A percentile compares a stretch with the other conserved stretches of the same genome.
phyloP scores from a whole-genome alignment of 768 basidiomycete genomes.

The Lentinula guzmanii region DNA sequence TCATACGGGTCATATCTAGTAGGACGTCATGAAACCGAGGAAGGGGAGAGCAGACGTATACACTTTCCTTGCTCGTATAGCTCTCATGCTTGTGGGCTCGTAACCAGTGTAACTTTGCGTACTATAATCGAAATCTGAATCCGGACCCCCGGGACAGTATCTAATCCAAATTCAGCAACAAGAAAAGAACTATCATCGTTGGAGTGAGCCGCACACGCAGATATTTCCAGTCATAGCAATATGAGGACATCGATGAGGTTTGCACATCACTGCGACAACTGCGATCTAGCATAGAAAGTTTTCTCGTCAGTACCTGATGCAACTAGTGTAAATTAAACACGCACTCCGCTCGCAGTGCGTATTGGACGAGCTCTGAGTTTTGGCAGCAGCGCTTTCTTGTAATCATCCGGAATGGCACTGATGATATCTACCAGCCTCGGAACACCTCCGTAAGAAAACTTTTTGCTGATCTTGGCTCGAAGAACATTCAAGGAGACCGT shows the following conservation, averaged over 20 bases:
- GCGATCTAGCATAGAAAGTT: constrained; percentile 62
- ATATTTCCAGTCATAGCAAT: constrained; percentile 99
- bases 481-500: constrained; percentile 85
- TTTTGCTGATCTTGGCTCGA: constrained; percentile 85
- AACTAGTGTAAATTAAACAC: constrained; percentile 19
- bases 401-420: constrained; percentile 96
- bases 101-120: constrained; percentile 95
- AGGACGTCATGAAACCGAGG: background rate
- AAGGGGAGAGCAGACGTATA: background rate
- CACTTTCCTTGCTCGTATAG: constrained; percentile 82
- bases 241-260: constrained; percentile 98
- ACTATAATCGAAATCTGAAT: constrained; percentile 99
- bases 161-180: constrained; percentile 27
- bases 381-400: constrained; percentile 86
- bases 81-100: constrained; percentile 98
- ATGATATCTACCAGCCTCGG: constrained; percentile 97
- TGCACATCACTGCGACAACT: constrained; percentile 99
- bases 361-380: constrained; percentile 92
- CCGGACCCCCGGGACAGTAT: constrained; percentile 97
- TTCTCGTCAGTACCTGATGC: no score
- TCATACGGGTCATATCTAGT: constrained; percentile 84
- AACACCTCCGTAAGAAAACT: constrained; percentile 78
- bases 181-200: background rate
- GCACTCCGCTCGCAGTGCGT: constrained; percentile 91
- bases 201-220: constrained; percentile 68